Evolutionary conservation across 768 basidiomycete species (phyloP), one percentile per base, ranked within the genome.

Genomic region (Russula brevipes): DNA sequence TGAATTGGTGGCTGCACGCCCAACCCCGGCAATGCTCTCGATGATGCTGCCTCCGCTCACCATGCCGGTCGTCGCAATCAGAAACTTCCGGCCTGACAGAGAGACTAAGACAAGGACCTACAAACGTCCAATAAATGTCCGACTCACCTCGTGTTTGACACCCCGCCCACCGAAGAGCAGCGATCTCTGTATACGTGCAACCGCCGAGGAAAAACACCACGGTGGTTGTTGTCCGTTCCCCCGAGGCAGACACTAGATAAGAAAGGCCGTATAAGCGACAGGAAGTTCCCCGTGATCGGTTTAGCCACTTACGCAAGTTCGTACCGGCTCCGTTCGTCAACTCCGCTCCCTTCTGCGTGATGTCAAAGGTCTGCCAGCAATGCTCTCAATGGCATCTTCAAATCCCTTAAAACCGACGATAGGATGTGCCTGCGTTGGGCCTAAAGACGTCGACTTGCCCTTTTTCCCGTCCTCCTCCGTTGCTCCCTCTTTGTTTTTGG

Each of bases 371-470:
- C 71, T 84, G 2, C 97, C 97, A 0, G 94, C 91, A 59, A 98
- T 86, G 57, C 81, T 79, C 41, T 82, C 82, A 24, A 97, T 72
- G 14, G 91, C 83, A 70, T 98, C 96, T 74, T 98, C 97, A 71
- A 99, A 94, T 30, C 94, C 96, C 73, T 91, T 96, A 95, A 96
- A 99, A 2, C 96, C 96, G 9, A 89, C 84, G 62, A 99, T 89
- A 2, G 93, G 89, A 73, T 97, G 94, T 1, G 94, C 94, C 71
- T 86, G 88, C 45, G 89, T 79, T 72, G 85, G 86, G 57, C 76
- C 78, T 31, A 73, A 68, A n/a, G 73, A 61, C 46, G 69, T 68
- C 50, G 74, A 77, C 58, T 76, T 78, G 50, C 75, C 76, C 61
- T 73, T 76, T 24, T 72, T 76, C 17, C 66, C 65, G n/a, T 74